Conservation (phyloP, 768 basidiomycete genomes). For the Neoboletus subvelutipes region DNA sequence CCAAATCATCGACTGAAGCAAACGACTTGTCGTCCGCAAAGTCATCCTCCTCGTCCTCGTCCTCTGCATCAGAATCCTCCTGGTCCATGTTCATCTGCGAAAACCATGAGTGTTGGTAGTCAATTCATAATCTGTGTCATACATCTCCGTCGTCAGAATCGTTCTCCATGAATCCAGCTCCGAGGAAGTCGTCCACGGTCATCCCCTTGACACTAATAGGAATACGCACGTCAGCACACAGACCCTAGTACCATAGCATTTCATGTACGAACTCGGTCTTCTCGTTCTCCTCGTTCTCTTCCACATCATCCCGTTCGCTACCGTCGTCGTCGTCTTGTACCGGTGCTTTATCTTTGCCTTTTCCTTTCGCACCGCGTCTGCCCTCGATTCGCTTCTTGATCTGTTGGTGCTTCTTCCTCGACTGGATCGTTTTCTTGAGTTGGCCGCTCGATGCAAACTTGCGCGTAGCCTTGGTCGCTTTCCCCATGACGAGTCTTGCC, state of each 20-base stretch:
- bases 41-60: conserved; percentile 43
- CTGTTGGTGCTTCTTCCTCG: conserved; percentile 79
- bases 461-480: conserved; percentile 65
- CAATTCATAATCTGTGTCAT: conserved; percentile 9
- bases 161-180: conserved; percentile 68
- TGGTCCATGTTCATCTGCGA: conserved; percentile 28
- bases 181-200: conserved; percentile 78
- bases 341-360: conserved; percentile 21
- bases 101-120: conserved; percentile 2
- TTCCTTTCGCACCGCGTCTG: conserved; percentile 47
- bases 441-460: conserved; percentile 89
- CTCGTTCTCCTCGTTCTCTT: conserved; percentile 1
- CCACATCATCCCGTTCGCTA: conserved; percentile 27
- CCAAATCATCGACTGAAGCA: conserved; percentile 76
- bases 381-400: conserved; percentile 67
- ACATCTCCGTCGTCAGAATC: conserved; percentile 49
- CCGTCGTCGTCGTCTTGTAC: conserved; percentile 35
- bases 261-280: conserved; percentile 12
- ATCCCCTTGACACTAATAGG: conserved; percentile 40
- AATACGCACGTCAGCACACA: not conserved
- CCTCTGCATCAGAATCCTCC: conserved; percentile 36
- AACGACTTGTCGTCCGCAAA: conserved; percentile 62
- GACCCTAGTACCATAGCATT: not conserved
- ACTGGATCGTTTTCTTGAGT: conserved; percentile 83
- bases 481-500: conserved; percentile 41